phyloP scores from a whole-genome alignment of 331 rosid species.

The Stylosanthes scabra region DNA sequence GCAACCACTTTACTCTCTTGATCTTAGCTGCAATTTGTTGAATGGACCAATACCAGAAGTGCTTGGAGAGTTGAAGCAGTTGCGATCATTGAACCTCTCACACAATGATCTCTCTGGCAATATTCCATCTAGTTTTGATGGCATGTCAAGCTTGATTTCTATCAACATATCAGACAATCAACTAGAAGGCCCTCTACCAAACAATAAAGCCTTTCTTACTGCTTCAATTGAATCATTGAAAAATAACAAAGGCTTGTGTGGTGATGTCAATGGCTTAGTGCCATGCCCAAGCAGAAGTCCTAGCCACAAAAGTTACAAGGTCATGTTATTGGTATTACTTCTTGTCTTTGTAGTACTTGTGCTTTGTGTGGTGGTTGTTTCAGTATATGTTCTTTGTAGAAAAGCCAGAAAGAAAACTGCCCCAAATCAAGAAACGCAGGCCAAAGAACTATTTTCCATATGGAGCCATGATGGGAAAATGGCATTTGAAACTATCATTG shows the following conservation, averaged over 20 bases:
- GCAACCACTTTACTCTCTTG: not conserved
- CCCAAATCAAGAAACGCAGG: not conserved
- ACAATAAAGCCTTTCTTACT: not conserved
- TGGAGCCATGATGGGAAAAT: conserved; percentile 36
- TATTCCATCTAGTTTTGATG: not conserved
- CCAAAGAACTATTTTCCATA: conserved; percentile 22
- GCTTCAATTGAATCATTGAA: conserved; percentile 33
- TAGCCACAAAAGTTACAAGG: not conserved
- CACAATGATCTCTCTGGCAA: not conserved
- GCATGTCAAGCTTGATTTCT: not conserved
- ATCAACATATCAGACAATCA: not conserved
- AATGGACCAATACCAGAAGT: not conserved
- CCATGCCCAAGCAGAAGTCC: not conserved
- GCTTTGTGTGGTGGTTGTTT: not conserved
- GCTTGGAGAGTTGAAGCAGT: not conserved
- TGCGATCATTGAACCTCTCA: not conserved
- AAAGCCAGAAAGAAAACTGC: not conserved
- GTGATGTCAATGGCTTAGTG: not conserved
- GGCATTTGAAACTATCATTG: conserved; percentile 30
- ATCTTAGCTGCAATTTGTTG: not conserved
- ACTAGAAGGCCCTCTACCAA: not conserved
- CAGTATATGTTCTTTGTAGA: conserved; percentile 4
- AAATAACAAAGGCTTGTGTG: not conserved
- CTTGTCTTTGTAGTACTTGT: not conserved
- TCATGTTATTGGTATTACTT: not conserved